phyloP scores from a whole-genome alignment of 1,284 basidiomycete species.

The Austroboletus novae-zelandiae region DNA sequence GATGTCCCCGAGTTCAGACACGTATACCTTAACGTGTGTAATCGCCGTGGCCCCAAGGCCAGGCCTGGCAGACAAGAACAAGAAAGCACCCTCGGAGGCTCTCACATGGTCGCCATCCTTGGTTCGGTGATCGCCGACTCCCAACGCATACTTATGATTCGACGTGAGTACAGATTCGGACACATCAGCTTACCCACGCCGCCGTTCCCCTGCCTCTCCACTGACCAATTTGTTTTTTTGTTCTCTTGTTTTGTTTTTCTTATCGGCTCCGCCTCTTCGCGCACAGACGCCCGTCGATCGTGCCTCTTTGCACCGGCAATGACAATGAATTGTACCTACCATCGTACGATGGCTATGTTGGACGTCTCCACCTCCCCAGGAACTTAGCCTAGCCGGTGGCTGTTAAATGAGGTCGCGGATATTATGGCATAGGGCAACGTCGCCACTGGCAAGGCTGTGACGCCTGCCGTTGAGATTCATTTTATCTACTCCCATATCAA shows the following conservation, averaged over 20 bases:
- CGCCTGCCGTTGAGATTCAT: neutral
- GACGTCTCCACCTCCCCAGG: constrained; percentile 3
- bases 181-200: constrained; percentile 1
- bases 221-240: neutral
- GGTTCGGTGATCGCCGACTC: neutral
- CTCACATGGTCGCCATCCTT: neutral
- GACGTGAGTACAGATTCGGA: neutral
- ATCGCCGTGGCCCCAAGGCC: neutral
- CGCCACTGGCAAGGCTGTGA: constrained; percentile 15
- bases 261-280: constrained; percentile 3
- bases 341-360: constrained; percentile 18
- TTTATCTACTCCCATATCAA: neutral
- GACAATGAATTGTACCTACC: neutral
- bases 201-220: neutral
- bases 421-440: constrained; percentile 13
- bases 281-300: neutral
- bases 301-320: neutral
- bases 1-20: neutral
- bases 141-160: neutral
- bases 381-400: neutral
- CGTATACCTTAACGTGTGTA: neutral
- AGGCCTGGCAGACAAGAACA: neutral
- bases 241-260: neutral
- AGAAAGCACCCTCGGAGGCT: neutral
- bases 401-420: neutral